Conservation (phyloP, 2,329 filamentous ascomycete genomes). For the Aspergillus neotritici region DNA sequence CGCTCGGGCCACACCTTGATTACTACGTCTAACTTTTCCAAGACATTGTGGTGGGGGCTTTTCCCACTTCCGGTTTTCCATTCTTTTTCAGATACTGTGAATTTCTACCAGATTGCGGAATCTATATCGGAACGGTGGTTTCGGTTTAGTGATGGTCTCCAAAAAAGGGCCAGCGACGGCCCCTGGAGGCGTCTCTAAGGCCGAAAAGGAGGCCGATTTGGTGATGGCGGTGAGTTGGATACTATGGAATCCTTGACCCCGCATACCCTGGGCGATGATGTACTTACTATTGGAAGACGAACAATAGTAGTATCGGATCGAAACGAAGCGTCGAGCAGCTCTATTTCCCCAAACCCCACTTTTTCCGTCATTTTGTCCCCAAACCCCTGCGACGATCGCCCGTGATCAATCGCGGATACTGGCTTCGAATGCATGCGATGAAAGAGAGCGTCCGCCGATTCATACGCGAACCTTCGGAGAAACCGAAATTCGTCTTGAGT, state of each 20-base stretch:
- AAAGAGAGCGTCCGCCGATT: constrained; percentile 71
- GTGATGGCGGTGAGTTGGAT: constrained; percentile 48
- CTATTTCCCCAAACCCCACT: constrained; percentile 77
- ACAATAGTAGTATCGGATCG: constrained; percentile 85
- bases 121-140: too few relatives aligned
- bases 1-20: constrained; percentile 39
- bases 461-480: constrained; percentile 52
- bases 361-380: constrained; percentile 80
- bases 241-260: constrained; percentile 1
- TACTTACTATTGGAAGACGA: constrained; percentile 54
- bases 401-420: constrained; percentile 84
- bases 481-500: constrained; percentile 70
- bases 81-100: constrained; percentile 1
- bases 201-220: constrained; percentile 44
- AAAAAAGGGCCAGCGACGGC: constrained; percentile 16
- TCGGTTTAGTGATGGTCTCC: constrained; percentile 9
- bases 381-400: constrained; percentile 80
- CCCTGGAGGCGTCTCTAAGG: constrained; percentile 17
- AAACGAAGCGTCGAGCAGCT: constrained; percentile 88
- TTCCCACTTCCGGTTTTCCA: neutral
- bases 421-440: constrained; percentile 76
- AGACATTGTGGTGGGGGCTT: neutral
- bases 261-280: constrained; percentile 1
- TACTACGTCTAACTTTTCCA: constrained; percentile 12
- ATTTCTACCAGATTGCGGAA: too few relatives aligned